Evolutionary conservation across 768 basidiomycete species (phyloP).

Genomic region (Tricholoma flavovirens): DNA sequence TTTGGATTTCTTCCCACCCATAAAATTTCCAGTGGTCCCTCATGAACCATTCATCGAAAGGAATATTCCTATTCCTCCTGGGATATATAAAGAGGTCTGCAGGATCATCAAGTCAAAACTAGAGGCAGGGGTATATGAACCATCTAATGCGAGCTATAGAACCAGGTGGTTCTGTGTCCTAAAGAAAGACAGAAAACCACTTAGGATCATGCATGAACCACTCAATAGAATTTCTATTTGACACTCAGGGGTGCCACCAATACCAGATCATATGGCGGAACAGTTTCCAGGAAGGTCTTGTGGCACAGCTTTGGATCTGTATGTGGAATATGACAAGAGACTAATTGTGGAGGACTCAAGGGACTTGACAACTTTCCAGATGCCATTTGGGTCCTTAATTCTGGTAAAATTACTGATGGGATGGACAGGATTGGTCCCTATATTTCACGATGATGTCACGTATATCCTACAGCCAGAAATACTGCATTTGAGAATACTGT

Average conservation of each 20-base stretch:
- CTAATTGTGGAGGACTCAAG: too few relatives aligned
- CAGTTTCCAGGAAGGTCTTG: neutral
- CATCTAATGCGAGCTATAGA: slow-evolving; percentile 25
- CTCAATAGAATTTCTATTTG: slow-evolving; percentile 32
- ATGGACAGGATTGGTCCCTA: slow-evolving; percentile 25
- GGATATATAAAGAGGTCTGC: too few relatives aligned
- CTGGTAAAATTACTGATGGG: slow-evolving; percentile 18
- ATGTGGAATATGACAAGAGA: neutral
- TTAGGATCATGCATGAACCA: slow-evolving; percentile 16
- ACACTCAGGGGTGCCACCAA: slow-evolving; percentile 15
- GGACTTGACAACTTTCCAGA: neutral
- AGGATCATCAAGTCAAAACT: slow-evolving; percentile 20
- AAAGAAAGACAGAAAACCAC: too few relatives aligned
- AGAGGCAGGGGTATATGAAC: slow-evolving; percentile 29
- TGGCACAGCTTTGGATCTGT: neutral
- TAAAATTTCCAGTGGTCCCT: too few relatives aligned
- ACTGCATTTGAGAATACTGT: slow-evolving; percentile 8
- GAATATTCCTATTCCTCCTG: slow-evolving; percentile 26
- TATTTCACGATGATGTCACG: slow-evolving; percentile 23
- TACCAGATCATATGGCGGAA: neutral
- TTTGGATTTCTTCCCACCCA: too few relatives aligned
- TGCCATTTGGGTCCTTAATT: neutral
- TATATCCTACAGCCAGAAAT: slow-evolving; percentile 14
- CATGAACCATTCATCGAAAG: too few relatives aligned
- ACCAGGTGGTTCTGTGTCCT: slow-evolving; percentile 24